Percentiles rank a stretch among this genome's conserved stretches.
Conservation (phyloP, 345 rosid genomes). For the Raphanus sativus region DNA sequence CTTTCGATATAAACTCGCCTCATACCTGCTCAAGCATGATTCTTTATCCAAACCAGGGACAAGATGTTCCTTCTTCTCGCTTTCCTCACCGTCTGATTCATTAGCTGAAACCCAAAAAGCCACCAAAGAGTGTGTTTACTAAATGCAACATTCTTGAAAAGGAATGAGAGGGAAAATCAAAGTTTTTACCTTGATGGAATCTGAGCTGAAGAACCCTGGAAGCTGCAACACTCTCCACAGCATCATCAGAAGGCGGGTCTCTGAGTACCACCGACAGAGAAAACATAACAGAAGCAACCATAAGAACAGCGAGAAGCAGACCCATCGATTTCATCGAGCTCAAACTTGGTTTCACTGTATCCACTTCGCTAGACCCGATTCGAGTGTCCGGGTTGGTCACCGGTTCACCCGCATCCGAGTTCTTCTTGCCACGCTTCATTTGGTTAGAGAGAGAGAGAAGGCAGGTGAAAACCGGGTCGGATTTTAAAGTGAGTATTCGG, state of each 20-base stretch:
- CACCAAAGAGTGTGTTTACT: background rate
- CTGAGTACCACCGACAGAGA: constrained; percentile 47
- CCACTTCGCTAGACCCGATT: constrained; percentile 19
- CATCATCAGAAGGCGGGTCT: constrained; percentile 48
- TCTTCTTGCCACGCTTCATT: constrained; percentile 46
- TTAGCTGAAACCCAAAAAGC: background rate
- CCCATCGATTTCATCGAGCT: constrained; percentile 44
- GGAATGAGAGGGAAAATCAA: too few relatives aligned
- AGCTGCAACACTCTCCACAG: constrained; percentile 21
- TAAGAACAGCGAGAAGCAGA: constrained; percentile 33
- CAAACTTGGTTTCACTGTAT: constrained; percentile 27
- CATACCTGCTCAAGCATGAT: constrained; percentile 40
- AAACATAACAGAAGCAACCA: constrained; percentile 45
- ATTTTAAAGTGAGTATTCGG: background rate
- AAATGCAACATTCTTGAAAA: background rate
- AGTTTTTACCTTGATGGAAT: constrained; percentile 40
- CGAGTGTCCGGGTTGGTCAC: constrained; percentile 21
- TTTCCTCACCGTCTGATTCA: background rate
- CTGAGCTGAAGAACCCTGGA: constrained; percentile 17
- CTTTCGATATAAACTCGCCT: constrained; percentile 28
- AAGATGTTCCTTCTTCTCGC: constrained; percentile 14
- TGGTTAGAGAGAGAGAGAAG: background rate
- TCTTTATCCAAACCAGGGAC: constrained; percentile 25
- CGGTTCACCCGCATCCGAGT: constrained; percentile 22
- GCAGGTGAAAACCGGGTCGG: constrained; percentile 21